A percentile compares a stretch with the other conserved stretches of the same genome.
These are phyloP conservation scores for Biscogniauxia sp. DNA, from an alignment of 2,329 filamentous ascomycete genomes.

Conservation along the genomic window DNA sequence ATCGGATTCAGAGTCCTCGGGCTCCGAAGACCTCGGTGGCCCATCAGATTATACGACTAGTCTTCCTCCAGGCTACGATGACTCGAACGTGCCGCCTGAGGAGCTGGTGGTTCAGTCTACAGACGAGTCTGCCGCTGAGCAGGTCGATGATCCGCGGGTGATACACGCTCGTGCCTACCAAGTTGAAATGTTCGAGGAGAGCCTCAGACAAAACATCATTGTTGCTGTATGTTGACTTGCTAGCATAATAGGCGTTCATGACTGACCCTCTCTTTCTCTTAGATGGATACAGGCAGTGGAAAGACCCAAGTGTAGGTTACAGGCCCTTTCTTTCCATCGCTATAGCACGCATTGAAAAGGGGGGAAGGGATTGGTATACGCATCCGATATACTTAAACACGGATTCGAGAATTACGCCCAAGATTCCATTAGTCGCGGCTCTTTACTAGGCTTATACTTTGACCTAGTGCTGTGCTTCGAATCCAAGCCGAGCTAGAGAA, in stretches of 20 bases:
- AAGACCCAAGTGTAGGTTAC: conserved; percentile 70
- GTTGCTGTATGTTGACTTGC: conserved; percentile 54
- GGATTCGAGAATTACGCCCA: too few species aligned
- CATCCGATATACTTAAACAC: background rate
- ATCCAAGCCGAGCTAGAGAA: conserved; percentile 63
- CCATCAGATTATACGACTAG: background rate
- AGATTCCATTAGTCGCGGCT: background rate
- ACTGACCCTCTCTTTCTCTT: conserved; percentile 4
- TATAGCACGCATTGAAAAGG: background rate
- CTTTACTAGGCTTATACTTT: background rate
- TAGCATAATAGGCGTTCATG: background rate
- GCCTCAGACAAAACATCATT: conserved; percentile 67
- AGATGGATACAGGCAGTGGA: conserved; percentile 78
- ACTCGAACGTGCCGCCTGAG: background rate
- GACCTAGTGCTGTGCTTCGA: conserved; percentile 61
- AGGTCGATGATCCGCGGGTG: conserved; percentile 22
- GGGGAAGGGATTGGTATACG: too few species aligned
- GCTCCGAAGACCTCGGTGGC: conserved; percentile 4
- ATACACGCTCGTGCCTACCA: conserved; percentile 64
- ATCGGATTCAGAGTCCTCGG: conserved; percentile 7
- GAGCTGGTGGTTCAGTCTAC: background rate
- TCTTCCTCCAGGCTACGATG: conserved; percentile 3
- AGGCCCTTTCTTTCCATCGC: background rate
- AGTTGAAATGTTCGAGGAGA: conserved; percentile 71
- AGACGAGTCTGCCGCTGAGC: conserved; percentile 4